Conservation (phyloP, 140 eudicot genomes). For the Bidens hawaiensis region DNA sequence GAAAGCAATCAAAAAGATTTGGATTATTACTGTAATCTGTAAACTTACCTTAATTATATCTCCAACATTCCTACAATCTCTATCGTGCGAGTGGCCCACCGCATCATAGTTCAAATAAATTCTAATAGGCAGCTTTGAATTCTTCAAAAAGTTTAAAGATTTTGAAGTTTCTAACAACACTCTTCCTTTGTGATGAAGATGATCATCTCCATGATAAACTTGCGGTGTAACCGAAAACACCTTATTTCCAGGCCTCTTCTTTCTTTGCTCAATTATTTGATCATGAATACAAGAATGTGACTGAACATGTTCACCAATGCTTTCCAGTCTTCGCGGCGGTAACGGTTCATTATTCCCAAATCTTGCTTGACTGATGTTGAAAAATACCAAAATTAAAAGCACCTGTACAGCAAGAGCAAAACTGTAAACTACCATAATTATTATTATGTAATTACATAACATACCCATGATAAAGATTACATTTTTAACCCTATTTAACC, state of each 20-base stretch:
- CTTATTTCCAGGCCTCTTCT: constrained; percentile 72
- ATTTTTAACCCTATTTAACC: too few relatives aligned
- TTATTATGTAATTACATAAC: not conserved
- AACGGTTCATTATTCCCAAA: constrained; percentile 19
- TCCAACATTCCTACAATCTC: constrained; percentile 85
- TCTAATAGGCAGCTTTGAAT: constrained; percentile 68
- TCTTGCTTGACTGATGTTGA: constrained; percentile 40
- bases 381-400: constrained; percentile 48
- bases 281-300: constrained; percentile 96
- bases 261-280: constrained; percentile 74
- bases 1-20: not conserved
- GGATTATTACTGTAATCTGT: not conserved
- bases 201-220: constrained; percentile 41
- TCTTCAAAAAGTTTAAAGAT: constrained; percentile 21
- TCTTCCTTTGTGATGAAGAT: constrained; percentile 53
- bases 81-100: constrained; percentile 93
- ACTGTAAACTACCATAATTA: too few relatives aligned
- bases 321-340: constrained; percentile 28
- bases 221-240: constrained; percentile 80
- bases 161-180: constrained; percentile 48
- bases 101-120: constrained; percentile 88
- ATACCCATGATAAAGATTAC: too few relatives aligned
- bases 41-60: constrained; percentile 70
- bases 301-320: constrained; percentile 32
- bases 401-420: constrained; percentile 39